Base-by-base conservation (phyloP, 192 early-diverging fungal genomes). In the Lobosporangium transversale region DNA sequence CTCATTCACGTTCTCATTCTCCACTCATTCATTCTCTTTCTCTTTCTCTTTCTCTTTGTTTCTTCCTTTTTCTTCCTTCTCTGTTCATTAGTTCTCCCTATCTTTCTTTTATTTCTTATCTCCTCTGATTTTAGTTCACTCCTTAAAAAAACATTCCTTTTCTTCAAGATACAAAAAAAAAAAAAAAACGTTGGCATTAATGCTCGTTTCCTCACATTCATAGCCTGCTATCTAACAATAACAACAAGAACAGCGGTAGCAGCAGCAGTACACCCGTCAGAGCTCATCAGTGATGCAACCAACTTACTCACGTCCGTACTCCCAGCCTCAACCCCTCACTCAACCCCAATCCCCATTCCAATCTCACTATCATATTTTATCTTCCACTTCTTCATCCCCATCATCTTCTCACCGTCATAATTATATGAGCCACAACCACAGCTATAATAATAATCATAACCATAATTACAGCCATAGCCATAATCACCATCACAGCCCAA, bases 161-260 rank as follows among this genome's bases (percentile, higher is more conserved):
- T 36, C 40, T 52, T 29, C 37, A 7, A 40, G 37, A 40, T n/a
- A 40, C 37, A 40, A 40, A 40, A 14, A 40, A 40, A 7, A 40
- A 40, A n/a, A n/a, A n/a, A n/a, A n/a, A n/a, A n/a, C n/a, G n/a
- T n/a, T n/a, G n/a, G 20, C 24, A n/a, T 9, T 4, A 8, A 60
- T 69, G 64, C 18, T 57, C 6, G 53, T 66, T 33, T 49, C 64
- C 7, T 66, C 64, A 15, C 63, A 29, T 33, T 30, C 44, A 21
- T 42, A 26, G 24, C 23, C n/a, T 45, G 12, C 64, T 23, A 26
- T 18, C 21, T 48, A 58, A 51, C 56, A 36, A 17, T 45, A 18
- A 43, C 64, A 51, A 40, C 55, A 42, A 23, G 56, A 68, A 32
- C 29, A 45, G 12, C 30, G 14, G 10, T 40, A 50, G 10, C 48